Evolutionary conservation across 2,329 filamentous ascomycete genomes (phyloP).

Genomic region (Emmonsiellopsis sp.): DNA sequence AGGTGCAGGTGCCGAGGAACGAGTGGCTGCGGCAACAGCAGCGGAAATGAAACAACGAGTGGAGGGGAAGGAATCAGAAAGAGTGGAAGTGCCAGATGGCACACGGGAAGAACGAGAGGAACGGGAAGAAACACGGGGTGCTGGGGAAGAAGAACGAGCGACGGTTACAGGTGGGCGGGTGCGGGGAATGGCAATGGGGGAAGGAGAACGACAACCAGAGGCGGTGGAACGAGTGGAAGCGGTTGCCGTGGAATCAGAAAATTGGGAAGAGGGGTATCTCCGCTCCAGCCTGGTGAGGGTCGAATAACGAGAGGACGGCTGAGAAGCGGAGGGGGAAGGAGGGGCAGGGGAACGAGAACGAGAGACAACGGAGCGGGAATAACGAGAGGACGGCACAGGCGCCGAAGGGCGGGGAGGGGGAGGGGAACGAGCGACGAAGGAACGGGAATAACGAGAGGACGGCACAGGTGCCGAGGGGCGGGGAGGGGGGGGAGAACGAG

Average conservation of each 20-base stretch:
- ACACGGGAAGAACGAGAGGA: not conserved
- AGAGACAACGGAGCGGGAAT: not conserved
- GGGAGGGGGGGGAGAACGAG: constrained; percentile 7
- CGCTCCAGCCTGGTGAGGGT: not conserved
- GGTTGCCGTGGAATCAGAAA: not conserved
- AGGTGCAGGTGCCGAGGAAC: constrained; percentile 3
- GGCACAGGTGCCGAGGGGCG: not conserved
- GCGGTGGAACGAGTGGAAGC: constrained; percentile 5
- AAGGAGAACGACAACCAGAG: not conserved
- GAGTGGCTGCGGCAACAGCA: not conserved
- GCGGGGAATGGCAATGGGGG: constrained; percentile 2
- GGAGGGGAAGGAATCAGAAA: constrained; percentile 4
- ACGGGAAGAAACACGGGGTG: not conserved
- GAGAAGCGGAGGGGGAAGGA: too few species aligned
- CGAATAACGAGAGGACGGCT: not conserved
- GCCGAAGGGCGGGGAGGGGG: not conserved
- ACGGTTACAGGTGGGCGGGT: constrained; percentile 4
- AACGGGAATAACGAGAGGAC: constrained; percentile 1
- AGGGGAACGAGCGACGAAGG: constrained; percentile 6
- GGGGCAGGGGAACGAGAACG: not conserved
- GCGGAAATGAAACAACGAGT: constrained; percentile 7
- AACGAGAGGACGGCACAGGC: not conserved
- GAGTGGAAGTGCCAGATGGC: constrained; percentile 5
- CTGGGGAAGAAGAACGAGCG: not conserved
- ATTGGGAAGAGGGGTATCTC: not conserved